Percentiles rank a stretch among this genome's conserved stretches.
These are phyloP conservation scores for Astrothelium macrocarpum DNA, from an alignment of 495 filamentous ascomycete species.

Conservation along the genomic window DNA sequence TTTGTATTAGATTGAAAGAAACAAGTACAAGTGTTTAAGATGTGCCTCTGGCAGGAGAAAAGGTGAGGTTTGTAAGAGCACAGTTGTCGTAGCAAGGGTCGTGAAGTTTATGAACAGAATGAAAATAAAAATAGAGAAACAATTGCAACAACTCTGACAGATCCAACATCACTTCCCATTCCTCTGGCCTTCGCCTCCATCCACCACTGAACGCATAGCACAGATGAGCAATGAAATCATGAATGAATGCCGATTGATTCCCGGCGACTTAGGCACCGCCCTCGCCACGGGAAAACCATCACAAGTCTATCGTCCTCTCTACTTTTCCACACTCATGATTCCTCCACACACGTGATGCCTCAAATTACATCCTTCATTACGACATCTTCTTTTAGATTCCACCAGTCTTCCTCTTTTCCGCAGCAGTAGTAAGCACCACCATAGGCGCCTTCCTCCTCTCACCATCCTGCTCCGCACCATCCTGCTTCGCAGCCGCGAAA, in stretches of 20 bases:
- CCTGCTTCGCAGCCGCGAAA: neutral
- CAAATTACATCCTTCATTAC: neutral
- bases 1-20: neutral
- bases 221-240: neutral
- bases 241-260: neutral
- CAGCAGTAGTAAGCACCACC: neutral
- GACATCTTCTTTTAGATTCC: neutral
- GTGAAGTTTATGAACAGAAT: neutral
- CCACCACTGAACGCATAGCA: neutral
- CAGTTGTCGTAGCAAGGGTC: slow-evolving; percentile 2
- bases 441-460: neutral
- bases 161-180: neutral
- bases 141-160: neutral
- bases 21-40: neutral
- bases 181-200: neutral
- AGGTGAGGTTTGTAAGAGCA: neutral
- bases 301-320: neutral
- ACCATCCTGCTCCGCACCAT: neutral
- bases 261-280: neutral
- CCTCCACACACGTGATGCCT: neutral
- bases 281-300: neutral
- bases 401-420: slow-evolving; percentile 1
- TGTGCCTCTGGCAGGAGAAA: neutral
- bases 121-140: neutral
- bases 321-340: neutral